Evolutionary conservation across 2,329 filamentous ascomycete genomes (phyloP).

Genomic region (Penicillium sp.): DNA sequence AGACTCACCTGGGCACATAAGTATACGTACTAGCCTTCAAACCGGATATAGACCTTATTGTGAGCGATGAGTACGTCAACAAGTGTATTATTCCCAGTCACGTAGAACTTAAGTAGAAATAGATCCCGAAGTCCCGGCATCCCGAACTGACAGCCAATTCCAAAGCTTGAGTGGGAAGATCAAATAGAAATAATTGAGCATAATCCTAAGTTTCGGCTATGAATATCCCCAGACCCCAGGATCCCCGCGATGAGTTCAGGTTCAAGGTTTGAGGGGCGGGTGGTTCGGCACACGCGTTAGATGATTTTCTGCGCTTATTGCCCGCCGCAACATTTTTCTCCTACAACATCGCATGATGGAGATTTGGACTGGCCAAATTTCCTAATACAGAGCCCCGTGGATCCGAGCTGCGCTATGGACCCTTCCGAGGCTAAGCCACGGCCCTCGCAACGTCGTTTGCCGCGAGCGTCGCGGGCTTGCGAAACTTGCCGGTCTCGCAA

Average conservation of each 20-base stretch:
- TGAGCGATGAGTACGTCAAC: neutral
- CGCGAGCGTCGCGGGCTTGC: slow-evolving; percentile 24
- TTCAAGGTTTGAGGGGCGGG: neutral
- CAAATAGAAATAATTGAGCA: neutral
- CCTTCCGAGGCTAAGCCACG: neutral
- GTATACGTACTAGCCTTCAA: neutral
- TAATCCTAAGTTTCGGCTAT: neutral
- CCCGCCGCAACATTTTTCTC: neutral
- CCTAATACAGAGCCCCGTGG: neutral
- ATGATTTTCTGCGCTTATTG: neutral
- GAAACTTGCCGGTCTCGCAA: slow-evolving; percentile 27
- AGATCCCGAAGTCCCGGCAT: neutral
- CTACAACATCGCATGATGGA: neutral
- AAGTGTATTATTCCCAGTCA: neutral
- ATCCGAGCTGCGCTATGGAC: neutral
- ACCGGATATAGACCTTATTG: neutral
- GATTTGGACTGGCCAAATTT: neutral
- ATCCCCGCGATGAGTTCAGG: neutral
- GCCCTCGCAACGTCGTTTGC: slow-evolving; percentile 8
- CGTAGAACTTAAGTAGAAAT: neutral
- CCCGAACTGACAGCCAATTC: neutral
- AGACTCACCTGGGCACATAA: neutral
- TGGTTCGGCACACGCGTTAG: neutral
- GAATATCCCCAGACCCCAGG: neutral
- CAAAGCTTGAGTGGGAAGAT: neutral